phyloP scores from a whole-genome alignment of 768 basidiomycete genomes.

The Auriscalpium vulgare region DNA sequence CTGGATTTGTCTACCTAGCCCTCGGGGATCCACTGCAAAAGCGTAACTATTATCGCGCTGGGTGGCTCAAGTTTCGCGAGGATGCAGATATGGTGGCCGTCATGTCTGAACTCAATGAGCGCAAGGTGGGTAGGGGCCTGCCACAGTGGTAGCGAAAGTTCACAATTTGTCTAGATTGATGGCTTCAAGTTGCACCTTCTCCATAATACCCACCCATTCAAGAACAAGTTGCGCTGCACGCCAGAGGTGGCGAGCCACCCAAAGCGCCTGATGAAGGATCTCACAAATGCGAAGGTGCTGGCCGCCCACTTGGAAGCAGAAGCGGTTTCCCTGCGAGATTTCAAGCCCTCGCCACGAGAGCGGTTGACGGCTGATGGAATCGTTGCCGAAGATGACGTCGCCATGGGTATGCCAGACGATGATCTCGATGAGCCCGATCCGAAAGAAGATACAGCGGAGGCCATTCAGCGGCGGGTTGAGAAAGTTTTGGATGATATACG shows the following conservation, averaged over 20 bases:
- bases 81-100: conserved; percentile 76
- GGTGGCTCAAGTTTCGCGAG: conserved; percentile 83
- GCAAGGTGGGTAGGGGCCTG: conserved; percentile 51
- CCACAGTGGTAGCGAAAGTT: background rate
- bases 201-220: conserved; percentile 71
- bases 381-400: conserved; percentile 14
- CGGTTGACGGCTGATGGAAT: conserved; percentile 13
- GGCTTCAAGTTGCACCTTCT: conserved; percentile 91
- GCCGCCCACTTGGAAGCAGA: conserved; percentile 72
- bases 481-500: conserved; percentile 65
- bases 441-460: conserved; percentile 59
- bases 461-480: conserved; percentile 77
- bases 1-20: conserved; percentile 84
- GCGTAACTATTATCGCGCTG: conserved; percentile 89
- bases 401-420: conserved; percentile 11
- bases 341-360: conserved; percentile 19
- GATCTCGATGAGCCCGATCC: conserved; percentile 47
- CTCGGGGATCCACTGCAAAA: conserved; percentile 90
- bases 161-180: conserved; percentile 56
- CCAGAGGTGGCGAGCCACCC: conserved; percentile 78
- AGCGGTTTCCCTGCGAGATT: conserved; percentile 42
- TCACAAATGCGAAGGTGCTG: conserved; percentile 66
- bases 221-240: conserved; percentile 69
- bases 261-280: conserved; percentile 74
- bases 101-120: conserved; percentile 69